Conservation (phyloP, 768 basidiomycete genomes). For the Phylloporus sp. region DNA sequence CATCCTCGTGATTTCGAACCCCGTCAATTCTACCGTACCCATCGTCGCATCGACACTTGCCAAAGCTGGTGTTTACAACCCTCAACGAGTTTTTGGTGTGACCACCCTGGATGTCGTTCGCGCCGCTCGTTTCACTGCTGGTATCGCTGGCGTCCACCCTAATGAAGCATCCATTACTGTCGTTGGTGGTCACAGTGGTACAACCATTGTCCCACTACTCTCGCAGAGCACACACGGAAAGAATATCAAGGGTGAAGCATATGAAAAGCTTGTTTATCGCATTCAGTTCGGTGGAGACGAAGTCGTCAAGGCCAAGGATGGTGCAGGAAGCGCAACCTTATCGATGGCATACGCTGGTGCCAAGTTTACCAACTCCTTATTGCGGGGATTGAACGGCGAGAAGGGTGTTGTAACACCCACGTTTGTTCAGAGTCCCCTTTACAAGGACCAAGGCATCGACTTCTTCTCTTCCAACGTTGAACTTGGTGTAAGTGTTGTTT, state of each 20-base stretch:
- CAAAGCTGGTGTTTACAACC: constrained; percentile 91
- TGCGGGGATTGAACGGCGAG: constrained; percentile 64
- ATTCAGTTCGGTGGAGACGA: constrained; percentile 99
- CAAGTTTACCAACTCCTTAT: constrained; percentile 58
- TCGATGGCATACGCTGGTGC: constrained; percentile 79
- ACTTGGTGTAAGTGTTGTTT: constrained; percentile 66
- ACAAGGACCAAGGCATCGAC: constrained; percentile 78
- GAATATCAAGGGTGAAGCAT: constrained; percentile 67
- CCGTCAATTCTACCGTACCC: constrained; percentile 96
- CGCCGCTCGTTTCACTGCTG: constrained; percentile 83
- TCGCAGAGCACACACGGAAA: constrained; percentile 75
- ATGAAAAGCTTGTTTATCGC: constrained; percentile 78
- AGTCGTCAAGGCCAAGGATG: constrained; percentile 97
- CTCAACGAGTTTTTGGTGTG: constrained; percentile 87
- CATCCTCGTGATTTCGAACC: constrained; percentile 97
- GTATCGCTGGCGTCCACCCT: constrained; percentile 63
- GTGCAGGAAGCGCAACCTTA: constrained; percentile 70
- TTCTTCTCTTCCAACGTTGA: constrained; percentile 96
- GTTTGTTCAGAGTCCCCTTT: constrained; percentile 88
- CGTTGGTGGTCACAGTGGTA: constrained; percentile 92
- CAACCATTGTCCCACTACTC: constrained; percentile 96
- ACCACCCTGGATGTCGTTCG: constrained; percentile 99
- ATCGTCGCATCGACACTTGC: constrained; percentile 91
- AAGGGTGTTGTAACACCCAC: constrained; percentile 72
- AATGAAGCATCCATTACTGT: constrained; percentile 73